A percentile compares a stretch with the other conserved stretches of the same genome.
phyloP scores from a whole-genome alignment of 441 rosid genomes.

The Theobroma grandiflorum region DNA sequence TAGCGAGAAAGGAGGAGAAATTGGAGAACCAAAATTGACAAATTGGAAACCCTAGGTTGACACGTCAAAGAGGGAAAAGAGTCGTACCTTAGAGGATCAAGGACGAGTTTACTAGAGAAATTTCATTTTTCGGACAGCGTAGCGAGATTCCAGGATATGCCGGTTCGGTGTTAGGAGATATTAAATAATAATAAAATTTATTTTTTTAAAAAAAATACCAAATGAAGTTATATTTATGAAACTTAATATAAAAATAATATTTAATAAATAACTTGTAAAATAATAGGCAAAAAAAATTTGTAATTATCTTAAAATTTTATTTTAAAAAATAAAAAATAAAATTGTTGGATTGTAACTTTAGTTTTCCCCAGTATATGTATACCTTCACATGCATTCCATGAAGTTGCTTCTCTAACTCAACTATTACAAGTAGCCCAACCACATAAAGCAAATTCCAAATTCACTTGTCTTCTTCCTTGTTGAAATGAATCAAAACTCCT shows the following conservation, averaged over 20 bases:
- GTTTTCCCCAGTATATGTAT: too few relatives aligned
- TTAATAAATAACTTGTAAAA: too few relatives aligned
- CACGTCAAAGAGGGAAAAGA: neutral
- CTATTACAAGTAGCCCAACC: neutral
- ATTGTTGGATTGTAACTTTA: too few relatives aligned
- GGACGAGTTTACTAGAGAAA: neutral
- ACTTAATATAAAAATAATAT: too few relatives aligned
- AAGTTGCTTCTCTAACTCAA: neutral
- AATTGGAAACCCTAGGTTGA: conserved; percentile 17
- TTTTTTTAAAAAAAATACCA: too few relatives aligned
- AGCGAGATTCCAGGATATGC: neutral
- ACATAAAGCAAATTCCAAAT: neutral
- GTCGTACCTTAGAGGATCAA: neutral
- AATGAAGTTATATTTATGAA: too few relatives aligned
- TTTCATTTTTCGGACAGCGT: neutral
- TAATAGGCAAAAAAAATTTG: too few relatives aligned
- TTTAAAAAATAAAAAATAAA: too few relatives aligned
- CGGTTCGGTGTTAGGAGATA: neutral
- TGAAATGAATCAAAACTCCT: neutral
- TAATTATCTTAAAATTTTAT: too few relatives aligned
- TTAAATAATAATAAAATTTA: too few relatives aligned
- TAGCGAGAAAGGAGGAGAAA: neutral
- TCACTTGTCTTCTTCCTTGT: neutral
- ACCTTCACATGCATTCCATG: neutral
- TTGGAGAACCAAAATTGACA: neutral